phyloP scores from a whole-genome alignment of 805 yeast species.

The Nakazawaea laoshanensis region DNA sequence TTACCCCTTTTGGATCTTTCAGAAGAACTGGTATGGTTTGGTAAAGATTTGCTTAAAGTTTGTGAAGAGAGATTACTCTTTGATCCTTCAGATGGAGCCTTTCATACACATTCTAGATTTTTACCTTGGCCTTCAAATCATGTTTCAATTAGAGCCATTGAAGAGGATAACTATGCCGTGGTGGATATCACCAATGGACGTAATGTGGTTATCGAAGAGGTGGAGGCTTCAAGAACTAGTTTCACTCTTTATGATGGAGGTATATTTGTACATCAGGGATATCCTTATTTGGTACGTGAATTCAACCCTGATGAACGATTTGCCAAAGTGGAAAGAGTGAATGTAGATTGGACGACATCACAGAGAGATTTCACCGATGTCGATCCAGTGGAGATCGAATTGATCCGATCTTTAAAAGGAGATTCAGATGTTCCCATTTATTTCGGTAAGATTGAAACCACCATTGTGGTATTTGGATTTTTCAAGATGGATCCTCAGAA shows the following conservation, averaged over 20 bases:
- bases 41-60: conserved; percentile 23
- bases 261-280: conserved; percentile 89
- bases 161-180: conserved; percentile 77
- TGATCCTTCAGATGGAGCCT: conserved; percentile 34
- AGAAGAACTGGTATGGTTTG: conserved; percentile 52
- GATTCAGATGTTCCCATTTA: conserved; percentile 49
- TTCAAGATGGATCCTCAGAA: conserved; percentile 74
- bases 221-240: conserved; percentile 82
- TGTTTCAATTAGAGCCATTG: conserved; percentile 77
- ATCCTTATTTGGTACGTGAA: conserved; percentile 78
- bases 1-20: conserved; percentile 47
- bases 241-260: conserved; percentile 91
- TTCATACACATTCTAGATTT: conserved; percentile 48
- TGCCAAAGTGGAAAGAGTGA: conserved; percentile 82
- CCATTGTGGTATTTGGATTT: conserved; percentile 82
- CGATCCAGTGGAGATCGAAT: conserved; percentile 72
- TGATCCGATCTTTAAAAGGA: conserved; percentile 45
- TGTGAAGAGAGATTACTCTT: conserved; percentile 31
- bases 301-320: conserved; percentile 69
- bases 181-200: conserved; percentile 79
- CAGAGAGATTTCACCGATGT: conserved; percentile 92
- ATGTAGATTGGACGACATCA: conserved; percentile 88
- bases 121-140: conserved; percentile 76
- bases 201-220: conserved; percentile 75
- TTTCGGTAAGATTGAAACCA: conserved; percentile 67